Evolutionary conservation across 2,329 filamentous ascomycete genomes (phyloP).

Genomic region (Ophiocordyceps camponoti-saundersi): DNA sequence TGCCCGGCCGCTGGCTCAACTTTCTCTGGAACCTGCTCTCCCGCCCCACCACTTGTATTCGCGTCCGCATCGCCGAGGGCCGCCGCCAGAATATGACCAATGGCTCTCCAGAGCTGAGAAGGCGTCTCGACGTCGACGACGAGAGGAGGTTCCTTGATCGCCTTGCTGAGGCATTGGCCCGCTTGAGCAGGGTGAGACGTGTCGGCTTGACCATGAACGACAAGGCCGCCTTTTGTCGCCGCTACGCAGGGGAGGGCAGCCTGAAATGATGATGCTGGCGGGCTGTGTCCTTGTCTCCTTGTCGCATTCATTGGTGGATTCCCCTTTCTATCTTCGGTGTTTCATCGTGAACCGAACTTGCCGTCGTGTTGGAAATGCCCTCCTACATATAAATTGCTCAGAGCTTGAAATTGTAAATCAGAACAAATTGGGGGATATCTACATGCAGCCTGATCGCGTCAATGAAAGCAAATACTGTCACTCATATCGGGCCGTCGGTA

Average conservation of each 20-base stretch:
- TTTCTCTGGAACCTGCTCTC: slow-evolving; percentile 82
- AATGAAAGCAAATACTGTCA: not conserved
- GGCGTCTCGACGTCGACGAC: slow-evolving; percentile 19
- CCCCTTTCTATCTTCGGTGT: not conserved
- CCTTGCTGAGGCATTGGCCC: slow-evolving; percentile 72
- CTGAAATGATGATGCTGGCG: not conserved
- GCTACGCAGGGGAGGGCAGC: slow-evolving; percentile 33
- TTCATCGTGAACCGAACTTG: not conserved
- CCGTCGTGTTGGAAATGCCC: not conserved
- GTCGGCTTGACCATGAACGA: slow-evolving; percentile 72
- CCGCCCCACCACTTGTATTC: slow-evolving; percentile 72
- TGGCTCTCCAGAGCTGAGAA: slow-evolving; percentile 11
- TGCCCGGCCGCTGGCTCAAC: slow-evolving; percentile 53
- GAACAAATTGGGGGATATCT: not conserved
- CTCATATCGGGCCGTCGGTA: slow-evolving; percentile 24
- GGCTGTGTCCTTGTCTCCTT: not conserved
- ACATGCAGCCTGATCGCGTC: not conserved
- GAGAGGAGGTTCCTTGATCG: slow-evolving; percentile 60
- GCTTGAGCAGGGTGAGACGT: slow-evolving; percentile 73
- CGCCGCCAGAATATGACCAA: slow-evolving; percentile 41
- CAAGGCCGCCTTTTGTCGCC: slow-evolving; percentile 63
- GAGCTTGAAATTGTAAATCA: not conserved
- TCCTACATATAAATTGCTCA: not conserved
- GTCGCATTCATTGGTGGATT: not conserved
- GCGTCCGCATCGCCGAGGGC: slow-evolving; percentile 74